Evolutionary conservation across 169 alveolate genomes (phyloP).

Genomic region (Cryptosporidium viatorum): DNA sequence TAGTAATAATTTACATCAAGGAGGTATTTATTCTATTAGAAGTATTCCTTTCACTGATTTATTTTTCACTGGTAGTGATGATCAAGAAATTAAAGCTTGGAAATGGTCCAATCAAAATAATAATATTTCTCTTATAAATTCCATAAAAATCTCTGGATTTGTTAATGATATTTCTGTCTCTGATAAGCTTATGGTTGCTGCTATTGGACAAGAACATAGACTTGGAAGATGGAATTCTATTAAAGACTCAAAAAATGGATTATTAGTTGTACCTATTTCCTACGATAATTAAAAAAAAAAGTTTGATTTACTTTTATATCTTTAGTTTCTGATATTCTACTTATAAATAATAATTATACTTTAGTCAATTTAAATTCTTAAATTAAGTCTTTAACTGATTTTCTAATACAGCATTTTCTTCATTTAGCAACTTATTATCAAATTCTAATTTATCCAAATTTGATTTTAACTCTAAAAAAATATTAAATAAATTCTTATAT

Average conservation of each 20-base stretch:
- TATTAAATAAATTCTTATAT: background rate
- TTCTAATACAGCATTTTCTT: background rate
- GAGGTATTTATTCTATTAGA: conserved; percentile 39
- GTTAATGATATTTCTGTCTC: conserved; percentile 48
- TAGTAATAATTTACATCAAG: conserved; percentile 4
- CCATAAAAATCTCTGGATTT: conserved; percentile 30
- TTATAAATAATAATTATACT: background rate
- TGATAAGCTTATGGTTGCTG: conserved; percentile 59
- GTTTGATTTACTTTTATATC: background rate
- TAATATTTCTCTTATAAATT: background rate
- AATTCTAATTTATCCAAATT: conserved; percentile 39
- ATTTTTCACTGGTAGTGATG: conserved; percentile 60
- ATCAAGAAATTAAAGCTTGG: conserved; percentile 56
- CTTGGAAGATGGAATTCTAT: conserved; percentile 68
- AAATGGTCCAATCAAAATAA: conserved; percentile 8
- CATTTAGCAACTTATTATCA: background rate
- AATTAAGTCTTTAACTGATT: background rate
- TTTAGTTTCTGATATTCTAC: background rate
- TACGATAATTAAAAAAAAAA: background rate
- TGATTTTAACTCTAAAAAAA: conserved; percentile 9
- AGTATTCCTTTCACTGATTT: conserved; percentile 67
- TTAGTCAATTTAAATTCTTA: background rate
- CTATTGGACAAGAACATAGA: conserved; percentile 74
- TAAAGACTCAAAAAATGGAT: conserved; percentile 51
- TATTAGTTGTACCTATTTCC: conserved; percentile 19